Conservation (phyloP, 2,329 filamentous ascomycete species). For the Eutypa lata region DNA sequence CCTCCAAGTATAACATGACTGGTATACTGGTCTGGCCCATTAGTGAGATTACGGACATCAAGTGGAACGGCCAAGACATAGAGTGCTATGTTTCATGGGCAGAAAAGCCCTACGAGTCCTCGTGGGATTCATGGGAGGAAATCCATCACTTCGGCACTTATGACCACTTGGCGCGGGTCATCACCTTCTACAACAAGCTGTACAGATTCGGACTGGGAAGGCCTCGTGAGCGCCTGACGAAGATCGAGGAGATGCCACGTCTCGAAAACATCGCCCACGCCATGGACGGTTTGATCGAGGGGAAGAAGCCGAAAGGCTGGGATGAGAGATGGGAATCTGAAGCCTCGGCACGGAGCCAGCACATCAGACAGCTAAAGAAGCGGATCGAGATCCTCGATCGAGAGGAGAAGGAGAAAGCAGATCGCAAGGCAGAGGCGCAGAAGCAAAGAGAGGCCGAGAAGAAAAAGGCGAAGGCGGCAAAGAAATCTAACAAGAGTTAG, state of each 20-base stretch:
- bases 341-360: too few relatives aligned
- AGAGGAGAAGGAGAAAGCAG: too few relatives aligned
- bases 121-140: not conserved
- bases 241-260: not conserved
- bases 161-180: not conserved
- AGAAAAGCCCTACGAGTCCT: not conserved
- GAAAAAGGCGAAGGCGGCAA: too few relatives aligned
- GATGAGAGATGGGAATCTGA: too few relatives aligned
- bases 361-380: not conserved
- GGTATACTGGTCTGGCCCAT: not conserved
- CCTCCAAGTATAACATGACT: not conserved
- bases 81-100: not conserved
- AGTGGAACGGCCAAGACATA: not conserved
- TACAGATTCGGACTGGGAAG: too few relatives aligned
- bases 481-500: too few relatives aligned
- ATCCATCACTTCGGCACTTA: not conserved
- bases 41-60: not conserved
- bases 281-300: not conserved
- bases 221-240: not conserved
- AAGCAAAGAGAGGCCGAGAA: too few relatives aligned
- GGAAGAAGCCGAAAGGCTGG: too few relatives aligned
- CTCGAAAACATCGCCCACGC: not conserved
- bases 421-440: too few relatives aligned
- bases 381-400: not conserved
- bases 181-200: not conserved